These are phyloP conservation scores for Knoxdaviesia proteae DNA, from an alignment of 2,329 filamentous ascomycete genomes.

Conservation along the genomic window DNA sequence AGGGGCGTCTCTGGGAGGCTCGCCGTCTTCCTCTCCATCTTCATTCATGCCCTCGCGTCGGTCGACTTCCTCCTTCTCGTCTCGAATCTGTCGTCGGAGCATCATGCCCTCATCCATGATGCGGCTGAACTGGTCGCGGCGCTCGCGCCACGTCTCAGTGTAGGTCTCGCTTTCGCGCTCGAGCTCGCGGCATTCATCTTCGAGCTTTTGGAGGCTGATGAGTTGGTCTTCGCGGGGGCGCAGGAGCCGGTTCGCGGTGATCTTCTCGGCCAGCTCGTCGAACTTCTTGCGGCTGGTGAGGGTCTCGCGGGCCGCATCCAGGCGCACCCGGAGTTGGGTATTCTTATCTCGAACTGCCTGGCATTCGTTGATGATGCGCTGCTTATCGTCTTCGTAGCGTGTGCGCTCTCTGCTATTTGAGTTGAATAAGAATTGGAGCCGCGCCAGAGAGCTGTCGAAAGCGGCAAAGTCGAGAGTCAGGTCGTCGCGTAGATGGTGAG, in stretches of 20 bases:
- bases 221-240: constrained; percentile 70
- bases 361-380: constrained; percentile 58
- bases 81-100: constrained; percentile 65
- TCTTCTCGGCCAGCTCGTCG: constrained; percentile 72
- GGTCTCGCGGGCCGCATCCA: constrained; percentile 56
- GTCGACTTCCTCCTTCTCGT: constrained; percentile 91
- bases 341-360: constrained; percentile 61
- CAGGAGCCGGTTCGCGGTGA: constrained; percentile 60
- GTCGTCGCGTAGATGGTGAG: constrained; percentile 46
- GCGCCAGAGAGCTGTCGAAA: constrained; percentile 68
- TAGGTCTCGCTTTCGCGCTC: constrained; percentile 70
- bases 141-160: constrained; percentile 63
- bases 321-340: constrained; percentile 45
- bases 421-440: constrained; percentile 68
- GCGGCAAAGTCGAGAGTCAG: constrained; percentile 73
- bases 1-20: constrained; percentile 21
- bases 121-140: constrained; percentile 65
- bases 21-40: constrained; percentile 39
- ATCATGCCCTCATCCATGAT: constrained; percentile 86
- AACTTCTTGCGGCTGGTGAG: constrained; percentile 66
- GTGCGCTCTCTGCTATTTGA: constrained; percentile 70
- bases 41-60: constrained; percentile 63
- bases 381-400: constrained; percentile 63
- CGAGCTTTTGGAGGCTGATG: constrained; percentile 56
- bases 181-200: constrained; percentile 73